Percentiles rank a stretch among this genome's conserved stretches.
phyloP scores from a whole-genome alignment of 371 early-diverging fungal species.

The Syncephalis plumigaleata region DNA sequence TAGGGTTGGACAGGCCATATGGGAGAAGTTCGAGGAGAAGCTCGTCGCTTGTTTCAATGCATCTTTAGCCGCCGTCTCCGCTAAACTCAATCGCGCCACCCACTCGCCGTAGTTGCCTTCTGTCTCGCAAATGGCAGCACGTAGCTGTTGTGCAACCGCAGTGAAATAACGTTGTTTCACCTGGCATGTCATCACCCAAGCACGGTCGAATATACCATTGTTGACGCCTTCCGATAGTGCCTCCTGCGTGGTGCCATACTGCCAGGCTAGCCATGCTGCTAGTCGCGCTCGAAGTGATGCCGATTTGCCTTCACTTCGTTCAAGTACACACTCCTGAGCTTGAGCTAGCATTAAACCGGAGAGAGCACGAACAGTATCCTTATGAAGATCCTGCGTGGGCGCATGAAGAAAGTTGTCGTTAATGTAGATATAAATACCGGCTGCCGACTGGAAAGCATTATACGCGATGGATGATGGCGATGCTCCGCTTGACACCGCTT shows the following conservation, averaged over 20 bases:
- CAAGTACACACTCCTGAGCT: constrained; percentile 87
- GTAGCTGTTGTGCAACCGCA: constrained; percentile 67
- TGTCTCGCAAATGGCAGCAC: constrained; percentile 51
- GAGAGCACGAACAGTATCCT: constrained; percentile 71
- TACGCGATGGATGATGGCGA: constrained; percentile 21
- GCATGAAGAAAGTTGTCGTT: constrained; percentile 94
- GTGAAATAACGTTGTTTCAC: constrained; percentile 71
- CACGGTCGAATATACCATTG: constrained; percentile 38
- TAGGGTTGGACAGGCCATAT: constrained; percentile 13
- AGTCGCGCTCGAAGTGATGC: constrained; percentile 69
- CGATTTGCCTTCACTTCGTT: constrained; percentile 66
- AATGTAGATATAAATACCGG: constrained; percentile 84
- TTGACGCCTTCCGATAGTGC: constrained; percentile 36
- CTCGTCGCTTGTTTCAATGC: constrained; percentile 48
- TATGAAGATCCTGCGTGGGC: constrained; percentile 77
- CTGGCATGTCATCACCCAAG: constrained; percentile 47
- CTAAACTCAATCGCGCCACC: constrained; percentile 55
- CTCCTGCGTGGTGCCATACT: constrained; percentile 50
- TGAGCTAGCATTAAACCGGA: constrained; percentile 79
- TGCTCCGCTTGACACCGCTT: constrained; percentile 39
- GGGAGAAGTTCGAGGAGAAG: constrained; percentile 27
- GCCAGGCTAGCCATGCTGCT: constrained; percentile 69
- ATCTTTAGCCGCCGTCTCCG: constrained; percentile 71
- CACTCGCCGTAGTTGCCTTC: constrained; percentile 73
- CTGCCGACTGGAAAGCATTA: constrained; percentile 81